phyloP scores from a whole-genome alignment of 108 stramenopile genomes.

The Fragilaria crotonensis region DNA sequence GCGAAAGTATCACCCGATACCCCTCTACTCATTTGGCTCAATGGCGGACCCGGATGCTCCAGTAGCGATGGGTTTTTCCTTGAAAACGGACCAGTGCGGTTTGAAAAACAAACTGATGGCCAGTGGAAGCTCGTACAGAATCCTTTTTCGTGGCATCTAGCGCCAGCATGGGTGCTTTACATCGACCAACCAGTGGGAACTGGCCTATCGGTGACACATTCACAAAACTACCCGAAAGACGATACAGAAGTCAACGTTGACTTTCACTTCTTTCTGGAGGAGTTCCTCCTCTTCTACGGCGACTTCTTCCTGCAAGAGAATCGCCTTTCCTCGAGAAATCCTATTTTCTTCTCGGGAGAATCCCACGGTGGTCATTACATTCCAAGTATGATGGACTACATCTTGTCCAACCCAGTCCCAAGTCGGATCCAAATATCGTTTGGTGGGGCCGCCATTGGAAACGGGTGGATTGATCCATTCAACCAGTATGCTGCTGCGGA shows the following conservation, averaged over 20 bases:
- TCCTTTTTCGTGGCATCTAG: constrained; percentile 71
- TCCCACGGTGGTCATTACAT: constrained; percentile 96
- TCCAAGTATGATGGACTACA: constrained; percentile 88
- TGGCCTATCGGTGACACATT: constrained; percentile 76
- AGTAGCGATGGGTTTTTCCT: constrained; percentile 95
- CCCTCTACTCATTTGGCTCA: constrained; percentile 91
- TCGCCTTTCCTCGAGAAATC: too few species aligned
- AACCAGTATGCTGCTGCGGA: constrained; percentile 88
- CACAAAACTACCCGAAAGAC: constrained; percentile 64
- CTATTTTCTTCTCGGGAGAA: constrained; percentile 89
- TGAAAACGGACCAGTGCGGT: constrained; percentile 93
- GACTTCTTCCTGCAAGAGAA: constrained; percentile 41
- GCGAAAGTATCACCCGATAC: constrained; percentile 41
- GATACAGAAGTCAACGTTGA: constrained; percentile 82
- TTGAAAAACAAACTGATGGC: constrained; percentile 13
- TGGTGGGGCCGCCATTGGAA: constrained; percentile 91
- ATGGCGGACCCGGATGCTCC: constrained; percentile 84
- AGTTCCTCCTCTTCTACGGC: constrained; percentile 76
- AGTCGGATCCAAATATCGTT: too few species aligned
- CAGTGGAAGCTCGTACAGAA: constrained; percentile 51
- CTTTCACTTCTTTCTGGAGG: constrained; percentile 83
- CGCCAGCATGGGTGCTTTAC: constrained; percentile 83
- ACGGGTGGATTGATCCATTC: constrained; percentile 83
- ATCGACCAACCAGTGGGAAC: constrained; percentile 89
- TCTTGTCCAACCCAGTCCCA: constrained; percentile 50